Base-by-base conservation (phyloP, 768 basidiomycete genomes). In the Tulasnella sp. region DNA sequence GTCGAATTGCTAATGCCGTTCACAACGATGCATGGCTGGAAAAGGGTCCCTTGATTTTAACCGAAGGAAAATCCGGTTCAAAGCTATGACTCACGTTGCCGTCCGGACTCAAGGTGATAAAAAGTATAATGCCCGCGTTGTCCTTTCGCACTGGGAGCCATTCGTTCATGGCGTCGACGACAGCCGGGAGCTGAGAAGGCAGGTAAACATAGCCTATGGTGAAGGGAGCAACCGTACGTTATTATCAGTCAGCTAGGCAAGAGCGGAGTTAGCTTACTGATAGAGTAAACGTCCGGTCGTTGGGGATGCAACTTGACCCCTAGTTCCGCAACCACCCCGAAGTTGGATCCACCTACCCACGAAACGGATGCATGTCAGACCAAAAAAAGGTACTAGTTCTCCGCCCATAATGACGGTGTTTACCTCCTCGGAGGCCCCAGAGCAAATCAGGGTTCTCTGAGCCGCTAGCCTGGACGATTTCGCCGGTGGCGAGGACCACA, bases 361-460 rank as follows among this genome's bases (percentile, higher is more conserved):
- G 7, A 51, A n/a, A 1, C 51, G 51, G n/a, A n/a, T 4, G 10
- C 20, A 51, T 3, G 51, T 51, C 5, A n/a, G 5, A n/a, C 51
- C 7, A 51, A 7, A 23, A 51, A n/a, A n/a, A n/a, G n/a, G n/a
- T n/a, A n/a, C n/a, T n/a, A n/a, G n/a, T n/a, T n/a, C n/a, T n/a
- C n/a, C n/a, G n/a, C n/a, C n/a, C n/a, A n/a, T n/a, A 3, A 13
- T 48, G 18, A 6, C 5, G 46, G 18, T 51, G 9, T 5, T 70
- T 32, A 77, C 77, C 77, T 44, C 77, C 77, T 23, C 77, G 35
- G 20, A 78, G 76, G n/a, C 16, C 77, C 77, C 77, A 78, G 18
- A 78, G 73, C 20, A 78, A 71, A 48, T 78, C 77, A 10, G 71
- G 46, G 40, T 78, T 55, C 23, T 44, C 40, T 5, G 15, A 23